Conservation (phyloP, 2,329 filamentous ascomycete genomes). For the Penicillium crustosum region DNA sequence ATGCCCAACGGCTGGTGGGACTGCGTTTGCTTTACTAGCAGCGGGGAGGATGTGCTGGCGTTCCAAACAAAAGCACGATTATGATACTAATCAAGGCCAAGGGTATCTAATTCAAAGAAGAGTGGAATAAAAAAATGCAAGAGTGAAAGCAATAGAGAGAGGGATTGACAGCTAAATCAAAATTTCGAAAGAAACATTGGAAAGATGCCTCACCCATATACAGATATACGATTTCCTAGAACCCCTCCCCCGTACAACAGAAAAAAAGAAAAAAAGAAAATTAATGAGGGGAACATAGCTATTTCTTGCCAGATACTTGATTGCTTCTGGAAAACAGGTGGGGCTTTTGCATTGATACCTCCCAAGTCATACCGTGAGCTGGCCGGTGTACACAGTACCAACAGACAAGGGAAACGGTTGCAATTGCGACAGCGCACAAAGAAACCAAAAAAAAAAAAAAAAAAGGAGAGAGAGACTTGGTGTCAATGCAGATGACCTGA, state of each 20-base stretch:
- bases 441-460: background rate
- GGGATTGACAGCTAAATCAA: background rate
- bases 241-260: slow-evolving; percentile 14
- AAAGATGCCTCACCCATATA: slow-evolving; percentile 18
- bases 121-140: background rate
- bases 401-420: slow-evolving; percentile 5
- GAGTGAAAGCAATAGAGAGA: background rate
- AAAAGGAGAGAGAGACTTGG: background rate
- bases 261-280: slow-evolving; percentile 10
- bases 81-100: background rate
- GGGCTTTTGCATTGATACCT: slow-evolving; percentile 26
- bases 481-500: slow-evolving; percentile 18
- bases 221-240: slow-evolving; percentile 16
- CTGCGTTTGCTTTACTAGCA: background rate
- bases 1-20: slow-evolving; percentile 19
- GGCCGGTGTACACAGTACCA: slow-evolving; percentile 11
- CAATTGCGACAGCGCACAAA: slow-evolving; percentile 22
- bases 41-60: background rate
- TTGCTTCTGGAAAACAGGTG: slow-evolving; percentile 28
- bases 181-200: background rate
- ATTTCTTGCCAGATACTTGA: slow-evolving; percentile 22
- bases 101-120: background rate
- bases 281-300: slow-evolving; percentile 13
- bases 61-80: background rate
- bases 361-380: slow-evolving; percentile 18